Evolutionary conservation across 805 yeast species (phyloP).

Genomic region (Kuraishia ogatae): DNA sequence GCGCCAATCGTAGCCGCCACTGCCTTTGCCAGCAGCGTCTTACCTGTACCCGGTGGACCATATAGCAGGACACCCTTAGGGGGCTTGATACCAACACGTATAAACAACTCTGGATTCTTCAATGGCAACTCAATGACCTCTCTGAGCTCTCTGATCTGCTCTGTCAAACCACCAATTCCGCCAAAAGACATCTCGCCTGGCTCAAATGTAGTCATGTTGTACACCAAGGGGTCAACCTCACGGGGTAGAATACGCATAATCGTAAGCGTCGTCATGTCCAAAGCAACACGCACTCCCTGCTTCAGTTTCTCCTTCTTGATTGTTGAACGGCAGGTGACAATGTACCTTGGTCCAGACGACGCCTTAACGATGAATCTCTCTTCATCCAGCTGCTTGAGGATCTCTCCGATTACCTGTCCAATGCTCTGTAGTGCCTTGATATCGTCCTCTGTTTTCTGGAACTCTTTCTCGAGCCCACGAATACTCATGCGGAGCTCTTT

Average conservation of each 20-base stretch:
- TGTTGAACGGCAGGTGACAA: constrained; percentile 94
- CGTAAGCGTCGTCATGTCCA: constrained; percentile 95
- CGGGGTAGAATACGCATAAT: constrained; percentile 96
- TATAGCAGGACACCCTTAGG: constrained; percentile 95
- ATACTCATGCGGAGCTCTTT: constrained; percentile 77
- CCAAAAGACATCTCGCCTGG: constrained; percentile 96
- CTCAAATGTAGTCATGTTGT: constrained; percentile 95
- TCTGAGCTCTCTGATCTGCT: constrained; percentile 91
- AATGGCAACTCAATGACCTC: constrained; percentile 96
- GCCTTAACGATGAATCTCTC: constrained; percentile 96
- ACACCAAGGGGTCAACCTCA: constrained; percentile 96
- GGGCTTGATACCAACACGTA: constrained; percentile 96
- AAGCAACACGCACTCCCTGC: constrained; percentile 93
- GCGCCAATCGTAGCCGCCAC: constrained; percentile 99
- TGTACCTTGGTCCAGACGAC: constrained; percentile 93
- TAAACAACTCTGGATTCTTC: constrained; percentile 92
- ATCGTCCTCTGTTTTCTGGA: constrained; percentile 91
- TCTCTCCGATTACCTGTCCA: constrained; percentile 96
- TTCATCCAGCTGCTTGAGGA: constrained; percentile 87
- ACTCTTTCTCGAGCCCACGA: constrained; percentile 74
- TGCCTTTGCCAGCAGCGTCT: constrained; percentile 91
- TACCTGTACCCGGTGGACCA: constrained; percentile 99
- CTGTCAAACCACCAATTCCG: constrained; percentile 93
- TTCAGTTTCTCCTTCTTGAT: constrained; percentile 74
- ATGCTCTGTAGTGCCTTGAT: constrained; percentile 95